Evolutionary conservation across 75 land plant genomes (phyloP).

Genomic region (Larix kaempferi): DNA sequence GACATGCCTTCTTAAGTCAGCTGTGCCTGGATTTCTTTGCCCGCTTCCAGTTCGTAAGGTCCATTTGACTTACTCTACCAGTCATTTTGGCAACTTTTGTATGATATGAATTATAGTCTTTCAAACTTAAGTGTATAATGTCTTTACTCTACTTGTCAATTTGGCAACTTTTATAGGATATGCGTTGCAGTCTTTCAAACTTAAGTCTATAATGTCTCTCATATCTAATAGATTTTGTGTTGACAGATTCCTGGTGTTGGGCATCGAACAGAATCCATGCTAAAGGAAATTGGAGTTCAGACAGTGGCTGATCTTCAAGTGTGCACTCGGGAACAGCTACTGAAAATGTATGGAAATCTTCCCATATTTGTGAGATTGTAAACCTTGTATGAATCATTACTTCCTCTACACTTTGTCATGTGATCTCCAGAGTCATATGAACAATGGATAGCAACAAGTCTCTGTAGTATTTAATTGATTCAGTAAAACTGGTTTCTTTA

Average conservation of each 20-base stretch:
- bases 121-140: background rate
- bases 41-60: conserved; percentile 39
- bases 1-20: conserved; percentile 31
- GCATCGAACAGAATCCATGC: conserved; percentile 23
- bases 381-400: background rate
- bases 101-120: background rate
- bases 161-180: background rate
- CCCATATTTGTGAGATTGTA: background rate
- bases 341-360: conserved; percentile 18
- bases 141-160: background rate
- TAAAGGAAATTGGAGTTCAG: conserved; percentile 30
- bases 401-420: background rate
- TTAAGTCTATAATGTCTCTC: background rate
- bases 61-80: conserved; percentile 9
- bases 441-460: background rate
- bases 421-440: background rate
- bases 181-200: background rate
- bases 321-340: conserved; percentile 13
- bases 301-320: conserved; percentile 28
- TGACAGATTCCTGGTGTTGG: conserved; percentile 43
- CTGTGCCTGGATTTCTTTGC: conserved; percentile 26
- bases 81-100: background rate
- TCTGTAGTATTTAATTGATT: background rate
- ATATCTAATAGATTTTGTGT: background rate
- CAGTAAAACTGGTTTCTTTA: background rate